These are phyloP conservation scores for Fusarium mundagurra DNA, from an alignment of 2,329 filamentous ascomycete species.

Conservation along the genomic window DNA sequence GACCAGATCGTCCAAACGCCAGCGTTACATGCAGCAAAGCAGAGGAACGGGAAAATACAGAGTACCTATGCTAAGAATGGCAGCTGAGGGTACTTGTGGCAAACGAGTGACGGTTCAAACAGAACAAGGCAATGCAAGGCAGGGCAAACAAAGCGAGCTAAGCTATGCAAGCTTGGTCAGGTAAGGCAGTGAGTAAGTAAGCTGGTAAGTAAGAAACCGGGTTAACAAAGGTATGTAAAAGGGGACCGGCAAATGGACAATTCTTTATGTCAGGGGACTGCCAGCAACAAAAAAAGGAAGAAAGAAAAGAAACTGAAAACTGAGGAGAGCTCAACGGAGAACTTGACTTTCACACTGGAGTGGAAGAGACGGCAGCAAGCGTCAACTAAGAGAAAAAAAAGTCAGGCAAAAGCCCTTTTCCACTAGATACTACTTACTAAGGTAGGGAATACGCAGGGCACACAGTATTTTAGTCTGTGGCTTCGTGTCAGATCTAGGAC, in stretches of 20 bases:
- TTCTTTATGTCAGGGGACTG: constrained; percentile 21
- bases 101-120: constrained; percentile 11
- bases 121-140: constrained; percentile 12
- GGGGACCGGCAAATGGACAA: constrained; percentile 16
- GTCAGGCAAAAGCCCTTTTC: constrained; percentile 28
- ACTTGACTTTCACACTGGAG: neutral
- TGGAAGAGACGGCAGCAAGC: constrained; percentile 19
- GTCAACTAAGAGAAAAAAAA: constrained; percentile 18
- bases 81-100: constrained; percentile 33
- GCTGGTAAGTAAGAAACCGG: neutral
- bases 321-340: constrained; percentile 2
- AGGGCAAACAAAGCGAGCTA: constrained; percentile 3
- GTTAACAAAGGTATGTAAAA: constrained; percentile 11
- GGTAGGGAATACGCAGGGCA: constrained; percentile 18
- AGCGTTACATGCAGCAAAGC: constrained; percentile 46
- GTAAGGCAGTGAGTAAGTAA: neutral
- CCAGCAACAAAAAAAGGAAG: neutral
- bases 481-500: constrained; percentile 45
- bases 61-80: constrained; percentile 40
- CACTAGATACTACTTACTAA: neutral
- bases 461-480: constrained; percentile 39
- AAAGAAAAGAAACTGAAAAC: neutral
- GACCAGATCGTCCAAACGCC: constrained; percentile 29
- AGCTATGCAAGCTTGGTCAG: constrained; percentile 15
- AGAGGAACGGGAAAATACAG: neutral